Conservation (phyloP, 176 grass and related monocot species). For the Phoenix dactylifera region DNA sequence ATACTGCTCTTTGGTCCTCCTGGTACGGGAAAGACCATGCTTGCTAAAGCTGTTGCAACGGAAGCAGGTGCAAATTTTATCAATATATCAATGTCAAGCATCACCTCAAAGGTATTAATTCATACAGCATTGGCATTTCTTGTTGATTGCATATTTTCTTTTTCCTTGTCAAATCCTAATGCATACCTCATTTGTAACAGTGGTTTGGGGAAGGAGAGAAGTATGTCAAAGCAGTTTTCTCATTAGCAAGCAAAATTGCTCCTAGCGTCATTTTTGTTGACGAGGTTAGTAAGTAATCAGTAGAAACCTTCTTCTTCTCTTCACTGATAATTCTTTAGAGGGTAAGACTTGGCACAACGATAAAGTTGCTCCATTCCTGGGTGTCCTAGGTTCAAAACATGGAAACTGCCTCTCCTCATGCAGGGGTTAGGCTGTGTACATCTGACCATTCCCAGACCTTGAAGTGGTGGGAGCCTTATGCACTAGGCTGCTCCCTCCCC, state of each 20-base stretch:
- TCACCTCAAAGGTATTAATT: conserved; percentile 84
- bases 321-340: no score
- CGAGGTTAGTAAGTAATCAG: conserved; percentile 44
- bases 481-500: no score
- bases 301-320: no score
- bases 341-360: no score
- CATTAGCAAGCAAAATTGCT: conserved; percentile 95
- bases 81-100: conserved; percentile 99
- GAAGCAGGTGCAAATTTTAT: conserved; percentile 99
- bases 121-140: conserved; percentile 10
- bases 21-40: conserved; percentile 99
- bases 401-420: no score
- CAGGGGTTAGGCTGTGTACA: no score
- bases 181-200: conserved; percentile 36
- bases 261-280: conserved; percentile 99
- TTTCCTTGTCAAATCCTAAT: conserved; percentile 21
- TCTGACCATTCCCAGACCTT: no score
- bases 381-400: no score
- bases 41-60: conserved; percentile 97
- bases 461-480: no score
- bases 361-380: no score
- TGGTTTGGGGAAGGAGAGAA: conserved; percentile 99
- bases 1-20: conserved; percentile 99
- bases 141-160: conserved; percentile 7
- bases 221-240: conserved; percentile 96